A percentile compares a stretch with the other conserved stretches of the same genome.
Evolutionary conservation across 1,139 yeast species (phyloP).

Genomic region (Arxiozyma bovina): DNA sequence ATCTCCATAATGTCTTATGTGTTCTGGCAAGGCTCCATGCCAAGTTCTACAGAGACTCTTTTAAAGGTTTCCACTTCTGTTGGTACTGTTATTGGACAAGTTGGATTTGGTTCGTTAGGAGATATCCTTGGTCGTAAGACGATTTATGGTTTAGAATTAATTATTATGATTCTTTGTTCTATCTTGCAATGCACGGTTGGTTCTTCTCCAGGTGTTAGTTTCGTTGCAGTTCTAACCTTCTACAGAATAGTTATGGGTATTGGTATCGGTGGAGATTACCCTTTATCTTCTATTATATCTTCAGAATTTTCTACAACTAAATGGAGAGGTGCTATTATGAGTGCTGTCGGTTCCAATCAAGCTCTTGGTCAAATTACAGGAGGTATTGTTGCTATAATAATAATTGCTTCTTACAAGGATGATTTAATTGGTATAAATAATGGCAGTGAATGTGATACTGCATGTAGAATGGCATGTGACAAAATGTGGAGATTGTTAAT

Average conservation of each 20-base stretch:
- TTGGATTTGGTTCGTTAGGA: constrained; percentile 76
- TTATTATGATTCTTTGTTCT: constrained; percentile 75
- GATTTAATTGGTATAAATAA: constrained; percentile 43
- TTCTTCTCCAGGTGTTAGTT: constrained; percentile 56
- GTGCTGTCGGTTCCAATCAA: constrained; percentile 86
- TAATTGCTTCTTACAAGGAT: constrained; percentile 64
- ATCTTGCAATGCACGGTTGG: constrained; percentile 68
- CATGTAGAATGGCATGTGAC: constrained; percentile 68
- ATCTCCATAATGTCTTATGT: constrained; percentile 66
- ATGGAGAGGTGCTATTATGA: constrained; percentile 96
- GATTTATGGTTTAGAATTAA: constrained; percentile 78
- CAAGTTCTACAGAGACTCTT: constrained; percentile 62
- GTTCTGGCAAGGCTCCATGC: constrained; percentile 58
- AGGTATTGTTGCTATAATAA: constrained; percentile 67
- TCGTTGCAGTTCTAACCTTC: constrained; percentile 61
- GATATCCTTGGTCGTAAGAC: constrained; percentile 82
- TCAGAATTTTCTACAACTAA: constrained; percentile 84
- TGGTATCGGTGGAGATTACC: constrained; percentile 99
- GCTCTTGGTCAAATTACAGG: constrained; percentile 88
- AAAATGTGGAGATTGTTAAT: constrained; percentile 88
- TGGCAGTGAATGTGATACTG: constrained; percentile 51
- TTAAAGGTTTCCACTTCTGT: constrained; percentile 84
- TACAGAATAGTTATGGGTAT: constrained; percentile 83
- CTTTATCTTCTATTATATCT: constrained; percentile 86
- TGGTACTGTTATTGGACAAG: constrained; percentile 90